Conservation (phyloP, 108 stramenopile species). For the Chaetoceros tenuissimus region DNA sequence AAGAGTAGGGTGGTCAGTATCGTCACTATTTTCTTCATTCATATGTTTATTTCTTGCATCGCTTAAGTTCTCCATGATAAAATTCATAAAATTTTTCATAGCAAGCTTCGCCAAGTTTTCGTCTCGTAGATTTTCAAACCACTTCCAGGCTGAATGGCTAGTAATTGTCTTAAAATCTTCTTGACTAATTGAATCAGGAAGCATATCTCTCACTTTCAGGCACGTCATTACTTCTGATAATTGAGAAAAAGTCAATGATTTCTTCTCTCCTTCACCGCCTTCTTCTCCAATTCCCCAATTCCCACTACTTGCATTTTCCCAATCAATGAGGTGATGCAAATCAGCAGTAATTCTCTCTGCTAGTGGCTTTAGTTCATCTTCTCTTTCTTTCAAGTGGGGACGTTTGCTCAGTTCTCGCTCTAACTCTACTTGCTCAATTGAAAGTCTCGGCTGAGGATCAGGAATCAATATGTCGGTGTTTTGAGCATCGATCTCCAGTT, state of each 20-base stretch:
- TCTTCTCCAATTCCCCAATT: conserved; percentile 70
- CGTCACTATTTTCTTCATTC: conserved; percentile 10
- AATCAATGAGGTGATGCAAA: conserved; percentile 25
- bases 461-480: conserved; percentile 67
- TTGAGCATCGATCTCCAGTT: conserved; percentile 49
- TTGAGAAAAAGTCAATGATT: conserved; percentile 59
- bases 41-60: background rate
- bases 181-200: conserved; percentile 44
- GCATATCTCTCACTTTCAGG: conserved; percentile 33
- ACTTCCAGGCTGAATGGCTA: conserved; percentile 59
- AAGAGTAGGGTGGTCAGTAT: conserved; percentile 40
- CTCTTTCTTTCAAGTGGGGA: conserved; percentile 46
- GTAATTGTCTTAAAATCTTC: conserved; percentile 53
- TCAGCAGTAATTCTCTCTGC: conserved; percentile 42
- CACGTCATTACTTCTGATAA: conserved; percentile 70
- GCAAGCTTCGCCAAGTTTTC: conserved; percentile 54
- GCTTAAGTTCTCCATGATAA: conserved; percentile 32
- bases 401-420: conserved; percentile 40
- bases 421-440: conserved; percentile 44
- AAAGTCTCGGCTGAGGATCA: conserved; percentile 71
- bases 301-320: conserved; percentile 36
- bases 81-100: conserved; percentile 52
- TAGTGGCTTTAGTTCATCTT: conserved; percentile 34
- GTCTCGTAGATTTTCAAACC: conserved; percentile 65
- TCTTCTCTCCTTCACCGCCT: conserved; percentile 9